These are phyloP conservation scores for Cryphonectria radicalis DNA, from an alignment of 2,329 filamentous ascomycete genomes.

Conservation along the genomic window DNA sequence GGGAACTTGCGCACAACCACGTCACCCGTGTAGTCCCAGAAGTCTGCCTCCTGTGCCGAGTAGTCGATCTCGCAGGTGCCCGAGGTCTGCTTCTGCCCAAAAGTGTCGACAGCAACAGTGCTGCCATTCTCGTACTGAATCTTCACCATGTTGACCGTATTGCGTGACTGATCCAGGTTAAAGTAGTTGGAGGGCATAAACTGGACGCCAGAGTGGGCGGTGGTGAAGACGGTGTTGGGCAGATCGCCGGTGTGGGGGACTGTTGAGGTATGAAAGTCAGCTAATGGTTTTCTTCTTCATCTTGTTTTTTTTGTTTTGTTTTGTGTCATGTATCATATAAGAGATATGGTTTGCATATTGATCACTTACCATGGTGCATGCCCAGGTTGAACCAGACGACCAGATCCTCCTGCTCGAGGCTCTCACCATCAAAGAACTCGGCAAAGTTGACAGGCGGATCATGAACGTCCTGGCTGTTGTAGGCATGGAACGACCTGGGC, in stretches of 20 bases:
- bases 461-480: constrained; percentile 49
- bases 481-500: constrained; percentile 48
- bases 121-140: constrained; percentile 43
- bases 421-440: constrained; percentile 52
- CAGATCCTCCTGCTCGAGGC: constrained; percentile 48
- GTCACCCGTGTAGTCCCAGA: constrained; percentile 40
- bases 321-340: no score
- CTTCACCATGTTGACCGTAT: constrained; percentile 46
- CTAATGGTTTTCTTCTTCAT: neutral
- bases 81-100: constrained; percentile 37
- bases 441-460: constrained; percentile 57
- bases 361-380: constrained; percentile 51
- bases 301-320: neutral
- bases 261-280: neutral
- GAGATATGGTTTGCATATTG: neutral
- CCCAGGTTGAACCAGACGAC: constrained; percentile 59
- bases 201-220: constrained; percentile 48
- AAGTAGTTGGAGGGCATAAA: constrained; percentile 53
- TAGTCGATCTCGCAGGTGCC: constrained; percentile 37
- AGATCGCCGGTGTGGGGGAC: constrained; percentile 49
- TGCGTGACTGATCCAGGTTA: constrained; percentile 43
- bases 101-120: constrained; percentile 36
- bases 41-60: constrained; percentile 33
- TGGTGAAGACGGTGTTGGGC: constrained; percentile 49
- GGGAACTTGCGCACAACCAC: constrained; percentile 44